Evolutionary conservation across 257 asterid genomes (phyloP).

Genomic region (Rhazya stricta): DNA sequence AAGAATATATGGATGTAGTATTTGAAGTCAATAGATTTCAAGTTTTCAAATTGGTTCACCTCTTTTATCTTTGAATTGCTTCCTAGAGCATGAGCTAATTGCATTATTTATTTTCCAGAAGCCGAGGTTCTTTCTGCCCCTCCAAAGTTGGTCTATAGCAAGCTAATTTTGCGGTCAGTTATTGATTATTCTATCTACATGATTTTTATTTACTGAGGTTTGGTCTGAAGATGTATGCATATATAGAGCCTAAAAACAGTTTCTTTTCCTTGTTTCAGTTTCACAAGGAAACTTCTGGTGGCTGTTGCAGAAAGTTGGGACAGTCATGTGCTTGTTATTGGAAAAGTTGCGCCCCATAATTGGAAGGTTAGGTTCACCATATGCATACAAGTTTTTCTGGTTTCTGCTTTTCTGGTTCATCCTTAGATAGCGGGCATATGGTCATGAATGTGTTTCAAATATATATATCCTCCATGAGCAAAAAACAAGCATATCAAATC

Average conservation of each 20-base stretch:
- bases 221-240: background rate
- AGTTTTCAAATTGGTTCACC: background rate
- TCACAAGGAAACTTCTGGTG: slow-evolving; percentile 74
- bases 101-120: slow-evolving; percentile 41
- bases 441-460: background rate
- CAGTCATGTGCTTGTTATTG: slow-evolving; percentile 61
- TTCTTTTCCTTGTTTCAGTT: slow-evolving; percentile 41
- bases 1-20: background rate
- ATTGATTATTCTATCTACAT: slow-evolving; percentile 4
- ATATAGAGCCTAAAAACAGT: background rate
- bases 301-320: slow-evolving; percentile 91
- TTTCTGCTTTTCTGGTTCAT: background rate
- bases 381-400: background rate
- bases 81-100: slow-evolving; percentile 18
- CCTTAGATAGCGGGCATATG: background rate
- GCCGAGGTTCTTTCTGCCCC: slow-evolving; percentile 93
- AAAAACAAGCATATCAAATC: background rate
- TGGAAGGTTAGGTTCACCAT: slow-evolving; percentile 65
- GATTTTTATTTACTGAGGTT: slow-evolving; percentile 1
- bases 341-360: slow-evolving; percentile 61
- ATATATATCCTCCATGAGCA: too few species aligned
- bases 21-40: background rate
- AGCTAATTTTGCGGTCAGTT: slow-evolving; percentile 72
- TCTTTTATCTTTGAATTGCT: background rate
- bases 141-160: slow-evolving; percentile 94